Evolutionary conservation across 495 filamentous ascomycete species (phyloP).

Genomic region (Annulohypoxylon moriforme): DNA sequence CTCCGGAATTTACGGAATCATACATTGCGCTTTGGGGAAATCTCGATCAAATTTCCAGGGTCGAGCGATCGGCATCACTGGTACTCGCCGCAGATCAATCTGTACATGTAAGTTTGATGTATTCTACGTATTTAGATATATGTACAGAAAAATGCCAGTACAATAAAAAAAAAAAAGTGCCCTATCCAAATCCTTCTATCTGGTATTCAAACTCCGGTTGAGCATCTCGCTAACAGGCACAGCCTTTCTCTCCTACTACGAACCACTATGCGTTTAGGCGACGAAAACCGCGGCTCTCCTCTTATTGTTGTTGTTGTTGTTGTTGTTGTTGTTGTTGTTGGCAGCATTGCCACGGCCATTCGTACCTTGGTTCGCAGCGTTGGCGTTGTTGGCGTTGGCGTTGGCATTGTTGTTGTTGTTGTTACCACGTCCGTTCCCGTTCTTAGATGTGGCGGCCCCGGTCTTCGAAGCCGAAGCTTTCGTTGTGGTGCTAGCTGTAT

Average conservation of each 20-base stretch:
- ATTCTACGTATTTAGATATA: slow-evolving; percentile 35
- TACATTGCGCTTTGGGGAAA: too few relatives aligned
- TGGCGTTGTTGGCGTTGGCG: background rate
- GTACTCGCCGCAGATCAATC: slow-evolving; percentile 5
- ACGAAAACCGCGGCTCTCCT: slow-evolving; percentile 30
- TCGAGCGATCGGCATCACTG: too few relatives aligned
- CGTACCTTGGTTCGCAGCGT: too few relatives aligned
- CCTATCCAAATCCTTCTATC: slow-evolving; percentile 37
- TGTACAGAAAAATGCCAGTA: slow-evolving; percentile 38
- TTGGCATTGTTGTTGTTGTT: slow-evolving; percentile 32
- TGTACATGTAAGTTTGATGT: slow-evolving; percentile 13
- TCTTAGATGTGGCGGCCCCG: slow-evolving; percentile 6
- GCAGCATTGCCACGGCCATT: background rate
- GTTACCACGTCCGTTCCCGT: slow-evolving; percentile 16
- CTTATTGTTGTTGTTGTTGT: slow-evolving; percentile 29
- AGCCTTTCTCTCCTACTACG: slow-evolving; percentile 16
- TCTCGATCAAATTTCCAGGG: background rate
- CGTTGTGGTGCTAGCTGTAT: slow-evolving; percentile 11
- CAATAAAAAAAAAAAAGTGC: slow-evolving; percentile 26
- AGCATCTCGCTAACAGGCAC: slow-evolving; percentile 26
- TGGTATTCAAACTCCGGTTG: slow-evolving; percentile 31
- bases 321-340: background rate
- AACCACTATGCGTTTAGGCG: slow-evolving; percentile 31
- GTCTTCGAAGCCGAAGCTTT: slow-evolving; percentile 24
- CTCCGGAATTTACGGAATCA: background rate